A percentile compares a stretch with the other conserved stretches of the same genome.
Evolutionary conservation across 139 green algal species (phyloP).

Genomic region (Ettlia oleoabundans): DNA sequence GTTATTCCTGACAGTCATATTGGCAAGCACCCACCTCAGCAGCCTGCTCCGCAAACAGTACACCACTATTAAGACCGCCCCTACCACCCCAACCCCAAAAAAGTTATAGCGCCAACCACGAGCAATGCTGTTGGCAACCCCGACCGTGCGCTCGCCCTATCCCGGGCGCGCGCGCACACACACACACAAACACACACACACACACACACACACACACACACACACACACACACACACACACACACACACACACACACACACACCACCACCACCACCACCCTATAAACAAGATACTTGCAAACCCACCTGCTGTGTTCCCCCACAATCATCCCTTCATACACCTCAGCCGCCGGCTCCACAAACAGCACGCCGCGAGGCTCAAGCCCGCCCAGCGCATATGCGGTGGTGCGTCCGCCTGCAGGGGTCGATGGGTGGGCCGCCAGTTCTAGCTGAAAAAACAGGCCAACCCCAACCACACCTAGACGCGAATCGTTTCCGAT

Average conservation of each 20-base stretch:
- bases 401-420: conserved; percentile 64
- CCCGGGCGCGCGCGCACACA: background rate
- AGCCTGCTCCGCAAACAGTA: too few relatives aligned
- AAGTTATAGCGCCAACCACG: too few relatives aligned
- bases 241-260: background rate
- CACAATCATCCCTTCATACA: conserved; percentile 88
- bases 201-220: background rate
- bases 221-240: background rate
- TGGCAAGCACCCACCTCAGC: too few relatives aligned
- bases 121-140: too few relatives aligned
- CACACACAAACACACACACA: background rate
- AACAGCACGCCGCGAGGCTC: conserved; percentile 84
- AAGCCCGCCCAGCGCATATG: conserved; percentile 77
- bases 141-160: background rate
- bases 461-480: too few relatives aligned
- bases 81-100: too few relatives aligned
- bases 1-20: too few relatives aligned
- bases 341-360: conserved; percentile 59
- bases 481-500: too few relatives aligned
- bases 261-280: background rate
- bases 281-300: background rate
- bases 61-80: too few relatives aligned
- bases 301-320: conserved; percentile 68
- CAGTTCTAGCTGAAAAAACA: too few relatives aligned
- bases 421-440: background rate